Percentiles rank a stretch among this genome's conserved stretches.
Conservation (phyloP, 2,329 filamentous ascomycete species). For the Neocatenulostroma microsporum region DNA sequence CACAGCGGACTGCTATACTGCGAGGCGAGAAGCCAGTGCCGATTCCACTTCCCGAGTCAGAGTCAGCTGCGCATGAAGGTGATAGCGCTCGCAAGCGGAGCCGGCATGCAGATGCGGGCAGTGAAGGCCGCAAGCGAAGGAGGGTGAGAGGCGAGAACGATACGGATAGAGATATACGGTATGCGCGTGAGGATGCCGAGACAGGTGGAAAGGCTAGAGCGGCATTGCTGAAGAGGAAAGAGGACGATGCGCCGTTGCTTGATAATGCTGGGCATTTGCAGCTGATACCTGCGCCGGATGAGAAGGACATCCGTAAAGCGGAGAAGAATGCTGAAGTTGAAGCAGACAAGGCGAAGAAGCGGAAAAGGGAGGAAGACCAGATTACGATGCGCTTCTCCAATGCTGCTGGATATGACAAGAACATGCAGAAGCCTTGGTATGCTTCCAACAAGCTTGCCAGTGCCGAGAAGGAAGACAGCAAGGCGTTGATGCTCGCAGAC, state of each 20-base stretch:
- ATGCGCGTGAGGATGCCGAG: conserved; percentile 53
- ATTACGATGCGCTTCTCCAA: conserved; percentile 79
- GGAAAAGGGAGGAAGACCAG: conserved; percentile 63
- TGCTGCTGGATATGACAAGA: conserved; percentile 57
- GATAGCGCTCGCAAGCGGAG: conserved; percentile 20
- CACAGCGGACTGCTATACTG: conserved; percentile 69
- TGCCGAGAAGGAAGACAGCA: conserved; percentile 13
- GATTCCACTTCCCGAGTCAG: conserved; percentile 13
- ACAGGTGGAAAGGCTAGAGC: conserved; percentile 32
- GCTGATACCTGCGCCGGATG: conserved; percentile 60
- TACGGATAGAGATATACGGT: conserved; percentile 78
- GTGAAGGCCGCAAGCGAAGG: conserved; percentile 51
- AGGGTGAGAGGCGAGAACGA: conserved; percentile 77
- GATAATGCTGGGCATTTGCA: conserved; percentile 73
- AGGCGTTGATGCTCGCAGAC: conserved; percentile 21
- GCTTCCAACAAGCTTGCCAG: conserved; percentile 21
- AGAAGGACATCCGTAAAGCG: conserved; percentile 34
- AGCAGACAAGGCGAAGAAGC: conserved; percentile 54
- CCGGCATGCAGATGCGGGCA: conserved; percentile 18
- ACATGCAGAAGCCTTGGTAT: conserved; percentile 56
- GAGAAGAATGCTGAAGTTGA: conserved; percentile 57
- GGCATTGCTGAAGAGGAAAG: conserved; percentile 10
- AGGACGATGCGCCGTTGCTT: conserved; percentile 54
- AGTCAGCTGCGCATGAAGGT: too few species aligned
- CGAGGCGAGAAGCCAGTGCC: conserved; percentile 53